phyloP scores from a whole-genome alignment of 2,329 filamentous ascomycete species.

The Fusarium avenaceum region DNA sequence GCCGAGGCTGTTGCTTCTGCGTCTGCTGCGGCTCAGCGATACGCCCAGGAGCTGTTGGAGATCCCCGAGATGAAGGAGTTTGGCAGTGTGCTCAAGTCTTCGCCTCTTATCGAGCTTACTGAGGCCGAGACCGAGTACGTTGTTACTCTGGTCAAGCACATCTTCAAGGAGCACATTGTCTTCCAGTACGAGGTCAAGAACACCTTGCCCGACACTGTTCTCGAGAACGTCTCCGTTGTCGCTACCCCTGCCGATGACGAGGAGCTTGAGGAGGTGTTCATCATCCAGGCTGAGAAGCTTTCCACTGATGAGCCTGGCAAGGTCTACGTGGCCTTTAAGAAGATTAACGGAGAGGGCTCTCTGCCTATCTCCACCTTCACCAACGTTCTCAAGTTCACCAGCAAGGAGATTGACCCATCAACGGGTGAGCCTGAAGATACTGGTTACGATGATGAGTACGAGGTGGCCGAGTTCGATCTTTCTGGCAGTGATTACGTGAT shows the following conservation, averaged over 20 bases:
- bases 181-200: conserved; percentile 98
- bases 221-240: conserved; percentile 89
- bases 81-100: conserved; percentile 92
- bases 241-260: conserved; percentile 86
- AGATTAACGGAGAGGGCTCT: conserved; percentile 79
- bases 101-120: conserved; percentile 86
- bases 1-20: conserved; percentile 83
- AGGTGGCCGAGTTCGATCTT: conserved; percentile 93
- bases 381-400: conserved; percentile 95
- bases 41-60: conserved; percentile 85
- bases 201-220: conserved; percentile 88
- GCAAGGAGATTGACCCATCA: conserved; percentile 96
- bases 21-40: conserved; percentile 86
- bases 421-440: conserved; percentile 92
- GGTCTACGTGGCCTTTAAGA: conserved; percentile 95
- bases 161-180: conserved; percentile 97
- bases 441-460: conserved; percentile 98
- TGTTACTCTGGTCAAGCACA: conserved; percentile 92
- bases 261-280: conserved; percentile 90
- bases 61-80: conserved; percentile 94
- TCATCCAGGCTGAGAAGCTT: conserved; percentile 88
- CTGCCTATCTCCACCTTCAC: conserved; percentile 87
- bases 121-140: conserved; percentile 99
- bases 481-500: conserved; percentile 93
- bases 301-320: conserved; percentile 88